Evolutionary conservation across 1,284 basidiomycete genomes (phyloP).

Genomic region (Phylloboletellus chloephorus): DNA sequence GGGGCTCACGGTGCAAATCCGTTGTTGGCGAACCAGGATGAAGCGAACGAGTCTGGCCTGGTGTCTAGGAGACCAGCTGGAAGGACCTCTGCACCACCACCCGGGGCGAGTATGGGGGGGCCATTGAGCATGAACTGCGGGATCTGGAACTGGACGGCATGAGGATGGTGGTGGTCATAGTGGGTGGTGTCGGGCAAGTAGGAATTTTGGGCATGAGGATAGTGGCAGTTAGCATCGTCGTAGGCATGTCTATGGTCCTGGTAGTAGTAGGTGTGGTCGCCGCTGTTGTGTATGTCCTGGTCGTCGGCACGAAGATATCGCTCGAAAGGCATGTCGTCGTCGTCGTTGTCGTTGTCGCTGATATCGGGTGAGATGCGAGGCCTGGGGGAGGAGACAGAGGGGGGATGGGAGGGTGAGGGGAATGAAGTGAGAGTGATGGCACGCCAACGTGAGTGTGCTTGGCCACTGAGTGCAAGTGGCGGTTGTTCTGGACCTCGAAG

Average conservation of each 20-base stretch:
- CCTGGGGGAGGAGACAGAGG: neutral
- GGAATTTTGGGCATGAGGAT: conserved; percentile 1
- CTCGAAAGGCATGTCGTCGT: conserved; percentile 36
- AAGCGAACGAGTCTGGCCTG: conserved; percentile 29
- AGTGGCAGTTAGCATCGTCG: conserved; percentile 14
- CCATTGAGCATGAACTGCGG: conserved; percentile 57
- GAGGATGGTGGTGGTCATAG: conserved; percentile 25
- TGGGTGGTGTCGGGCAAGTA: conserved; percentile 5
- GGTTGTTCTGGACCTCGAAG: too few relatives aligned
- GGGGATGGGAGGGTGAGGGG: neutral
- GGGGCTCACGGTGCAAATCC: conserved; percentile 34
- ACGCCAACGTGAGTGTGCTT: neutral
- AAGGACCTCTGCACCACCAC: conserved; percentile 68
- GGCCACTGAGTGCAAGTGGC: too few relatives aligned
- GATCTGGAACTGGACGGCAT: conserved; percentile 52
- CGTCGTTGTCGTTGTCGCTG: conserved; percentile 8
- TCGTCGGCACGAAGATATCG: conserved; percentile 31
- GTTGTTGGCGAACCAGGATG: conserved; percentile 47
- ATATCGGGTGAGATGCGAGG: conserved; percentile 3
- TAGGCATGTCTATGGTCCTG: conserved; percentile 15
- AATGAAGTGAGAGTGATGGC: neutral
- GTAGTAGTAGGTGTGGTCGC: conserved; percentile 11
- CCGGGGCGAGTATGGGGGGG: conserved; percentile 54
- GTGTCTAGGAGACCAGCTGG: conserved; percentile 41
- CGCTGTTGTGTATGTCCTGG: conserved; percentile 4